These are phyloP conservation scores for Nannochloris sp. DNA, from an alignment of 139 green algal genomes.

Conservation along the genomic window DNA sequence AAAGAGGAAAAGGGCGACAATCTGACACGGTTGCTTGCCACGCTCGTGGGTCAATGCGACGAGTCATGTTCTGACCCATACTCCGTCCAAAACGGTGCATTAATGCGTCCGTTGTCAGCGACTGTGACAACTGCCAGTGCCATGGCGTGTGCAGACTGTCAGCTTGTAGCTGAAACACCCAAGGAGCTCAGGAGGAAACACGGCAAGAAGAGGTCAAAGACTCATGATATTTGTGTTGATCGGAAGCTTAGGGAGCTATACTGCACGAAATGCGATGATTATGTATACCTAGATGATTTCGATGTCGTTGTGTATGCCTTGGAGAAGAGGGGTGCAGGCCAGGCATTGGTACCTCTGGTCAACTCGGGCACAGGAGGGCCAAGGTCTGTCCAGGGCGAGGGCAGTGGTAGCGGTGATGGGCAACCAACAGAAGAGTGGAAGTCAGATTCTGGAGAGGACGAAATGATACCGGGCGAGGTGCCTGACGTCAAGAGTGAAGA, in stretches of 20 bases:
- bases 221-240: neutral
- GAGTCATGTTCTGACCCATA: too few species aligned
- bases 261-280: constrained; percentile 60
- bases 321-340: too few species aligned
- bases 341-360: constrained; percentile 10
- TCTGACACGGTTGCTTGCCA: too few species aligned
- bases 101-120: too few species aligned
- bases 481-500: too few species aligned
- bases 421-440: neutral
- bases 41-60: too few species aligned
- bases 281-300: constrained; percentile 55
- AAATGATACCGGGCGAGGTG: neutral
- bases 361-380: neutral
- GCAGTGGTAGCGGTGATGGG: neutral
- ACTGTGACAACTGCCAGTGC: too few species aligned
- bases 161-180: neutral
- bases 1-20: too few species aligned
- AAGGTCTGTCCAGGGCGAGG: neutral
- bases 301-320: constrained; percentile 24
- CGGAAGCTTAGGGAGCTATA: constrained; percentile 46
- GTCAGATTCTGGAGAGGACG: neutral
- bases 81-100: too few species aligned
- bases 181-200: neutral
- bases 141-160: neutral
- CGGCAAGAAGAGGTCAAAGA: neutral